phyloP scores from a whole-genome alignment of 352 stramenopile species.

The Thalassiosira hispida region DNA sequence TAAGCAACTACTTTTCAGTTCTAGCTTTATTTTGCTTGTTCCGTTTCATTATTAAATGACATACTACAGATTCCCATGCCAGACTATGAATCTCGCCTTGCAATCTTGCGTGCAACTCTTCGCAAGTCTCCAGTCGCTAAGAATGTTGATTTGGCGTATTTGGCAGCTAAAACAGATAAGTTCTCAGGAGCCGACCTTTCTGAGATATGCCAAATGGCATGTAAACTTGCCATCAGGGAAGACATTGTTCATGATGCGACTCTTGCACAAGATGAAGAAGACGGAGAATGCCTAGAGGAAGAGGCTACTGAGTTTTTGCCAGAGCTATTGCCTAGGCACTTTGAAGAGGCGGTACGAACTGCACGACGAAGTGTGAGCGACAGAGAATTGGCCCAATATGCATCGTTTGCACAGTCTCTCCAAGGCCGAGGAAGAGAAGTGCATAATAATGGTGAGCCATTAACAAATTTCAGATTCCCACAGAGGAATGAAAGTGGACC shows the following conservation, averaged over 20 bases:
- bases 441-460: constrained; percentile 88
- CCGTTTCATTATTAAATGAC: not conserved
- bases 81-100: constrained; percentile 82
- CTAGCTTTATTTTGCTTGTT: not conserved
- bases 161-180: constrained; percentile 86
- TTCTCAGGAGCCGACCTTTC: constrained; percentile 88
- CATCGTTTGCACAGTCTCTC: constrained; percentile 90
- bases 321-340: constrained; percentile 93
- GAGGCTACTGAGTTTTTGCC: constrained; percentile 96
- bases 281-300: constrained; percentile 88
- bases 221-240: constrained; percentile 88
- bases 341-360: constrained; percentile 97
- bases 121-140: constrained; percentile 86
- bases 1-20: not conserved
- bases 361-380: constrained; percentile 96
- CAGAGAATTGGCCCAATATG: constrained; percentile 94
- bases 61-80: constrained; percentile 93
- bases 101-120: constrained; percentile 89
- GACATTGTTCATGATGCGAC: constrained; percentile 59
- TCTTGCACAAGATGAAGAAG: constrained; percentile 82
- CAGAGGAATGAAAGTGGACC: not conserved
- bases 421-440: constrained; percentile 93
- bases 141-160: constrained; percentile 81
- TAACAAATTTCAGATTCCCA: constrained; percentile 94
- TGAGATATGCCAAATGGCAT: constrained; percentile 88